phyloP scores from a whole-genome alignment of 2,329 filamentous ascomycete species.

The Colletotrichum neosansevieriae region DNA sequence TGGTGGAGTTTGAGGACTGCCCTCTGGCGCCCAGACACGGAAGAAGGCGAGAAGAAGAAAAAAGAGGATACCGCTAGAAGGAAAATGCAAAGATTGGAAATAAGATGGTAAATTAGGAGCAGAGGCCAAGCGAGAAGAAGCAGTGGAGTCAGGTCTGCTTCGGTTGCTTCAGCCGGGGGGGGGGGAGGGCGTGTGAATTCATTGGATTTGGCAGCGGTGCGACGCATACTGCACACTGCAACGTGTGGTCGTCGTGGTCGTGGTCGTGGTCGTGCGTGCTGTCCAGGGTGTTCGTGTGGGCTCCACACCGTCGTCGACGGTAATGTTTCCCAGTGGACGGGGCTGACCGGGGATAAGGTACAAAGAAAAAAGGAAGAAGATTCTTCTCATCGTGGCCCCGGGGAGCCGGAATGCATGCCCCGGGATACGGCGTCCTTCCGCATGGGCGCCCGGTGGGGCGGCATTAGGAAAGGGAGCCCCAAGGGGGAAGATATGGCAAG shows the following conservation, averaged over 20 bases:
- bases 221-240: background rate
- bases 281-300: conserved; percentile 14
- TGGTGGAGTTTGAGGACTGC: conserved; percentile 11
- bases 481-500: background rate
- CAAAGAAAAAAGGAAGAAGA: conserved; percentile 7
- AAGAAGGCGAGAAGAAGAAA: conserved; percentile 39
- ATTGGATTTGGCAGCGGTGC: conserved; percentile 5
- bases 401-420: conserved; percentile 33
- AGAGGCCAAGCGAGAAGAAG: conserved; percentile 26
- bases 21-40: conserved; percentile 16
- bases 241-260: background rate
- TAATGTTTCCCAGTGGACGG: conserved; percentile 38
- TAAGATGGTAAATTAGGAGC: conserved; percentile 38
- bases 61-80: conserved; percentile 38
- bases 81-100: conserved; percentile 23
- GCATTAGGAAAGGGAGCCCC: background rate
- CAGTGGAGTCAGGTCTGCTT: conserved; percentile 11
- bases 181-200: conserved; percentile 9
- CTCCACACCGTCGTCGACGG: conserved; percentile 6
- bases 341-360: background rate
- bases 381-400: conserved; percentile 20
- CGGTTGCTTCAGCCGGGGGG: conserved; percentile 31
- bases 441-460: conserved; percentile 11
- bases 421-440: conserved; percentile 14
- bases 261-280: background rate